These are phyloP conservation scores for Pyrus betulifolia DNA, from an alignment of 306 rosid species.

Conservation along the genomic window DNA sequence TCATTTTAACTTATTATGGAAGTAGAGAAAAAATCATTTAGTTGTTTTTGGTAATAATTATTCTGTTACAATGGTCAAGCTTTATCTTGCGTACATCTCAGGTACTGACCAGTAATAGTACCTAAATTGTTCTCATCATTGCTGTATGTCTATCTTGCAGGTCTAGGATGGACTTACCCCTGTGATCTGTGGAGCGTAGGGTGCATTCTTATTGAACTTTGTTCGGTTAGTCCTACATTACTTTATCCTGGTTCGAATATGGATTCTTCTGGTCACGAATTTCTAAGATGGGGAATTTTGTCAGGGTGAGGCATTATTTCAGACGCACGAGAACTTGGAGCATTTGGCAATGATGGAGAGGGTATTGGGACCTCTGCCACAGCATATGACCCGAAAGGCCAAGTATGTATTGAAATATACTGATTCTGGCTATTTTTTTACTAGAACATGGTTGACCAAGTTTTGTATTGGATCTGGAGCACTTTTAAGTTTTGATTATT, in stretches of 20 bases:
- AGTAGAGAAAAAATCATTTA: not conserved
- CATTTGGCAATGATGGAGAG: slow-evolving; percentile 95
- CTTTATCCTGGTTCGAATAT: slow-evolving; percentile 16
- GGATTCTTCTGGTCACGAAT: slow-evolving; percentile 10
- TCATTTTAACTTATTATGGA: not conserved
- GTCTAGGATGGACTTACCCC: slow-evolving; percentile 87
- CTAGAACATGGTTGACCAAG: too few species aligned
- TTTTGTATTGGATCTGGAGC: not conserved
- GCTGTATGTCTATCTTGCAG: slow-evolving; percentile 30
- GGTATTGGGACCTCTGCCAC: slow-evolving; percentile 78
- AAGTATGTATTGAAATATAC: slow-evolving; percentile 34
- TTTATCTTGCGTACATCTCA: not conserved
- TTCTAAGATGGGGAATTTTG: slow-evolving; percentile 26
- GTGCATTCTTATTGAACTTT: slow-evolving; percentile 76
- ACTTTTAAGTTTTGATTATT: not conserved
- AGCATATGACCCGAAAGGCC: slow-evolving; percentile 53
- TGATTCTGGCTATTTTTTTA: not conserved
- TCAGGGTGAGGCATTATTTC: slow-evolving; percentile 86
- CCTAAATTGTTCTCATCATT: not conserved
- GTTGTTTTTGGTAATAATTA: not conserved
- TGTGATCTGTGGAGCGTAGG: slow-evolving; percentile 94
- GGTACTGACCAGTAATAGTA: not conserved
- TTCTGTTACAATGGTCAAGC: not conserved
- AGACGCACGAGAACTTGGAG: slow-evolving; percentile 93
- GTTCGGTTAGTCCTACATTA: slow-evolving; percentile 47